phyloP scores from a whole-genome alignment of 108 stramenopile species.

The Cyclotella distinguenda region DNA sequence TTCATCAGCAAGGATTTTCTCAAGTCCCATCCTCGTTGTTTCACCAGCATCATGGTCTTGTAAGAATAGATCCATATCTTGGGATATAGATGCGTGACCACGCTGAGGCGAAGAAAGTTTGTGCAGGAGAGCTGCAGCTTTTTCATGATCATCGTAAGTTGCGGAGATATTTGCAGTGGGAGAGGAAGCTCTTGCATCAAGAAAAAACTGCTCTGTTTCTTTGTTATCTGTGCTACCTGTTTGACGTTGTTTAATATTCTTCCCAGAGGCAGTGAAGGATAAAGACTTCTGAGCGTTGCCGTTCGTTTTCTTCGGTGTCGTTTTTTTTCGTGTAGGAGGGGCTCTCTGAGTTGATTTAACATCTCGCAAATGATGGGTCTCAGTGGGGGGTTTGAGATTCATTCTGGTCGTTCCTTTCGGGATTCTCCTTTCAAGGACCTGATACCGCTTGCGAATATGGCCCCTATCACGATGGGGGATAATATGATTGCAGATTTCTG shows the following conservation, averaged over 20 bases:
- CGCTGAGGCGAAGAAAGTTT: conserved; percentile 13
- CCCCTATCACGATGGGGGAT: conserved; percentile 86
- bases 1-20: conserved; percentile 39
- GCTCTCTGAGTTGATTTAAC: too few species aligned
- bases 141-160: conserved; percentile 7
- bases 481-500: conserved; percentile 67
- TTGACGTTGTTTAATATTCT: too few species aligned
- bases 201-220: not conserved
- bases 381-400: conserved; percentile 24
- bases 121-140: conserved; percentile 11
- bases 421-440: conserved; percentile 79
- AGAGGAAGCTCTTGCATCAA: not conserved
- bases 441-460: conserved; percentile 83
- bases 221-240: not conserved
- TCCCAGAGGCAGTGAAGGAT: too few species aligned
- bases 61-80: conserved; percentile 6
- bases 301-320: conserved; percentile 11
- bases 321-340: conserved; percentile 8
- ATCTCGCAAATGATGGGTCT: not conserved
- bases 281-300: too few species aligned
- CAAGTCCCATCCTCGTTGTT: conserved; percentile 40
- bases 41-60: conserved; percentile 16
- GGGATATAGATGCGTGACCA: too few species aligned
- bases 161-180: not conserved
- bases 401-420: conserved; percentile 44